A percentile compares a stretch with the other conserved stretches of the same genome.
phyloP scores from a whole-genome alignment of 176 grass and related monocot genomes.

The Saccharum spontaneum region DNA sequence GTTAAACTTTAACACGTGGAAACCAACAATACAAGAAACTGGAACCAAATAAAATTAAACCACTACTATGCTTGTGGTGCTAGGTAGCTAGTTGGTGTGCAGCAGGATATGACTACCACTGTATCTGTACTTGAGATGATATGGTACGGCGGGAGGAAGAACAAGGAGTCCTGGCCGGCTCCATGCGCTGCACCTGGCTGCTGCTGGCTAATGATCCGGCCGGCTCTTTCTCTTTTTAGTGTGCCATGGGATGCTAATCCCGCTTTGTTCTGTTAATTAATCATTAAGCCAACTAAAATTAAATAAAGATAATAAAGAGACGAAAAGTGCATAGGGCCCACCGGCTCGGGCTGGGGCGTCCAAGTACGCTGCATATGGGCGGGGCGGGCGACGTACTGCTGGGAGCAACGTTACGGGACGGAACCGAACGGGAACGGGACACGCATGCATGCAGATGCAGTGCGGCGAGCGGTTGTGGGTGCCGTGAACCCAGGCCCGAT shows the following conservation, averaged over 20 bases:
- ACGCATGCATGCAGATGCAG: background rate
- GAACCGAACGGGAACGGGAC: background rate
- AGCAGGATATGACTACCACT: no score
- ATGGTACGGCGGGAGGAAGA: background rate
- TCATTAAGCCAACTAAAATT: background rate
- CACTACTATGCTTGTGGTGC: no score
- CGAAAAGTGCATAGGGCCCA: background rate
- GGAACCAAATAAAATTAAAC: no score
- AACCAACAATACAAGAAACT: no score
- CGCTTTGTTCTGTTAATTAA: background rate
- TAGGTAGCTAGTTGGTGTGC: no score
- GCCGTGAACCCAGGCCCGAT: slow-evolving; percentile 11
- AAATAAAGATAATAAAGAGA: background rate
- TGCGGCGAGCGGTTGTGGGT: background rate
- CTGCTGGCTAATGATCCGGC: background rate
- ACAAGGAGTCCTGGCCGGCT: background rate
- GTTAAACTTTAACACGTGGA: no score
- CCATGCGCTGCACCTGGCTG: slow-evolving; percentile 13
- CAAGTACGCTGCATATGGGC: slow-evolving; percentile 9
- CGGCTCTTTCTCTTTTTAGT: background rate
- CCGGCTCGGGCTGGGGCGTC: background rate
- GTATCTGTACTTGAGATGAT: background rate
- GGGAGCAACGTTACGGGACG: background rate
- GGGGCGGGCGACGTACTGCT: no score
- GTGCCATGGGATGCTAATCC: background rate